A percentile compares a stretch with the other conserved stretches of the same genome.
These are phyloP conservation scores for Paecilomyces sp. DNA, from an alignment of 2,329 filamentous ascomycete species.

Conservation along the genomic window DNA sequence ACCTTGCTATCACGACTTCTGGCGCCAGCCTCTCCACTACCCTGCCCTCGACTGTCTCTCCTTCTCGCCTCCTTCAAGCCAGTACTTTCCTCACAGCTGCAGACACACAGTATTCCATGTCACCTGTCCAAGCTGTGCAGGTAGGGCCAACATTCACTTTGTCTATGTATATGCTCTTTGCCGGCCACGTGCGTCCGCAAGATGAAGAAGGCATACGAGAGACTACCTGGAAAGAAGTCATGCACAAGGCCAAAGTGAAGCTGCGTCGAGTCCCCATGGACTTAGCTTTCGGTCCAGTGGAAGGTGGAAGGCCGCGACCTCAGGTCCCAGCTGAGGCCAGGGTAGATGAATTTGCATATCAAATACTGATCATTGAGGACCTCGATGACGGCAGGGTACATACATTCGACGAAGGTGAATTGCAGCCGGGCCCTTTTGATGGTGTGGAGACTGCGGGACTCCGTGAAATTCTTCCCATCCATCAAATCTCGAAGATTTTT, in stretches of 20 bases:
- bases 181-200: conserved; percentile 60
- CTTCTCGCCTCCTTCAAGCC: conserved; percentile 82
- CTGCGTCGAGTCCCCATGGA: conserved; percentile 63
- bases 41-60: conserved; percentile 75
- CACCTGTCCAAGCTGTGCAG: conserved; percentile 60
- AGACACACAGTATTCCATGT: conserved; percentile 70
- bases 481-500: conserved; percentile 81
- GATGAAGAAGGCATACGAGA: conserved; percentile 53
- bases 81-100: conserved; percentile 84
- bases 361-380: conserved; percentile 76
- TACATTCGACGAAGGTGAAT: conserved; percentile 54
- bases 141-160: conserved; percentile 81
- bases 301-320: conserved; percentile 6
- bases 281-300: conserved; percentile 28
- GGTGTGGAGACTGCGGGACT: conserved; percentile 57
- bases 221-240: conserved; percentile 89
- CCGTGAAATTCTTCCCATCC: conserved; percentile 60
- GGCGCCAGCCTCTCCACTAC: conserved; percentile 78
- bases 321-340: conserved; percentile 35
- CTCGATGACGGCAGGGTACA: conserved; percentile 65
- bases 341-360: conserved; percentile 66
- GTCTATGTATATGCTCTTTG: conserved; percentile 92
- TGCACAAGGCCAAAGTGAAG: conserved; percentile 84
- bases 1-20: conserved; percentile 87
- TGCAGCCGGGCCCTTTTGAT: conserved; percentile 52